Evolutionary conservation across 768 basidiomycete species (phyloP).

Genomic region (Rhodotorula babjevae): DNA sequence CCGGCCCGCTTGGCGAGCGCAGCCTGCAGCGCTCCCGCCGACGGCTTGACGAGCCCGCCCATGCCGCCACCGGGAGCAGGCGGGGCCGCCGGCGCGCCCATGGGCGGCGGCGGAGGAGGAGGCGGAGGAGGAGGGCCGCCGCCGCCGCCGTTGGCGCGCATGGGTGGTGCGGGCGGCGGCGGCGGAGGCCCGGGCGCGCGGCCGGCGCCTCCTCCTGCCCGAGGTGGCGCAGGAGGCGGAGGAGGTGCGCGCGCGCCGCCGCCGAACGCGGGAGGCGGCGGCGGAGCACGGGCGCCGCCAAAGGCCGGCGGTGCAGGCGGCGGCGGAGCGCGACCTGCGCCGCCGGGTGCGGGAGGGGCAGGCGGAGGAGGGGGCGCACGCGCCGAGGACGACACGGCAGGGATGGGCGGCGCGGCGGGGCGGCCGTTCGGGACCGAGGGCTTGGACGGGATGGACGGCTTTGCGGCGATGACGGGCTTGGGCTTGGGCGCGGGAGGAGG

Average conservation of each 20-base stretch:
- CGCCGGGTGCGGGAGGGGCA: slow-evolving; percentile 1
- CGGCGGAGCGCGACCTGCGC: not conserved
- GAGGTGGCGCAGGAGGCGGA: not conserved
- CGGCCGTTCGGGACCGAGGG: slow-evolving; percentile 49
- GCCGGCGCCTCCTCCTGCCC: too few relatives aligned
- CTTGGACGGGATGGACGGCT: slow-evolving; percentile 46
- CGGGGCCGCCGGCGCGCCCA: not conserved
- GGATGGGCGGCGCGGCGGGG: not conserved
- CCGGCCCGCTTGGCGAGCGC: slow-evolving; percentile 31
- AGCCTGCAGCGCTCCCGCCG: slow-evolving; percentile 23
- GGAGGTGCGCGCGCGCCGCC: not conserved
- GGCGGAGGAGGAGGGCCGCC: not conserved
- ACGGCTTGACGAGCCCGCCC: slow-evolving; percentile 28
- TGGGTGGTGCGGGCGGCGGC: not conserved
- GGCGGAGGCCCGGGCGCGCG: not conserved
- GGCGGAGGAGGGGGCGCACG: slow-evolving; percentile 23
- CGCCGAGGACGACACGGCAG: not conserved
- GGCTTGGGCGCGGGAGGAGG: slow-evolving; percentile 59
- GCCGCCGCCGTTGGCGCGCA: not conserved
- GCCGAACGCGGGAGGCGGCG: not conserved
- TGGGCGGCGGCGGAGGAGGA: not conserved
- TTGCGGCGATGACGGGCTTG: slow-evolving; percentile 57
- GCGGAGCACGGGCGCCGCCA: not conserved
- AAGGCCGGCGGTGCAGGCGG: not conserved
- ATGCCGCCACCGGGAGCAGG: not conserved